A percentile compares a stretch with the other conserved stretches of the same genome.
phyloP scores from a whole-genome alignment of 768 basidiomycete genomes.

The Trametes maxima region DNA sequence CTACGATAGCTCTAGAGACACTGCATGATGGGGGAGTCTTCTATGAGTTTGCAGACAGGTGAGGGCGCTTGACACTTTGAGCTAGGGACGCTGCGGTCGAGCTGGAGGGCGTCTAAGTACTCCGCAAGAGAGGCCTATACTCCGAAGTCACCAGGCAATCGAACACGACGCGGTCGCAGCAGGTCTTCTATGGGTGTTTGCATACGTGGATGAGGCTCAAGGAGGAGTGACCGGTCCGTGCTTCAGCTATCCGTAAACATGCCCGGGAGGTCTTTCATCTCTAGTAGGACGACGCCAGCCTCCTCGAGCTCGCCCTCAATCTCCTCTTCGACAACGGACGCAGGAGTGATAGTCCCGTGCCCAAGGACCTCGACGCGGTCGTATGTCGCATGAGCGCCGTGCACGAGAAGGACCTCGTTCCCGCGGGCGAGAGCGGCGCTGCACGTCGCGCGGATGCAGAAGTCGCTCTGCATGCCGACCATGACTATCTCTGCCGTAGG shows the following conservation, averaged over 20 bases:
- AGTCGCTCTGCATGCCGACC: constrained; percentile 70
- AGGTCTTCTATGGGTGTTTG: no score
- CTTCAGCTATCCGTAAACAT: constrained; percentile 60
- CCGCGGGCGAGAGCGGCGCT: constrained; percentile 61
- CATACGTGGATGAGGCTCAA: no score
- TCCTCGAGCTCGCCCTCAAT: constrained; percentile 71
- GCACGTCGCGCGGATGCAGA: constrained; percentile 55
- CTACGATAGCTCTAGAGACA: no score
- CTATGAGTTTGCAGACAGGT: no score
- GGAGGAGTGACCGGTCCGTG: no score
- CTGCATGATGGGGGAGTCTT: no score
- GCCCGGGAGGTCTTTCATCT: constrained; percentile 64
- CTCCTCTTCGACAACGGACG: constrained; percentile 54
- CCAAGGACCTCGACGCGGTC: constrained; percentile 65
- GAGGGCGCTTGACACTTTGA: no score
- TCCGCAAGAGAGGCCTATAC: no score
- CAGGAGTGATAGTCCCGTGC: constrained; percentile 48
- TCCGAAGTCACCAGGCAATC: no score
- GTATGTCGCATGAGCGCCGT: constrained; percentile 67
- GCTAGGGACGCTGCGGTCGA: no score
- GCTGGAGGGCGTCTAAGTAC: no score
- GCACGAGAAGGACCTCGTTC: constrained; percentile 65
- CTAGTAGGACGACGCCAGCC: constrained; percentile 63
- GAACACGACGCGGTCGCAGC: no score
- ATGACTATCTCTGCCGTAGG: constrained; percentile 63